Conservation (phyloP, 2,329 filamentous ascomycete species). For the Neonectria coccinea region DNA sequence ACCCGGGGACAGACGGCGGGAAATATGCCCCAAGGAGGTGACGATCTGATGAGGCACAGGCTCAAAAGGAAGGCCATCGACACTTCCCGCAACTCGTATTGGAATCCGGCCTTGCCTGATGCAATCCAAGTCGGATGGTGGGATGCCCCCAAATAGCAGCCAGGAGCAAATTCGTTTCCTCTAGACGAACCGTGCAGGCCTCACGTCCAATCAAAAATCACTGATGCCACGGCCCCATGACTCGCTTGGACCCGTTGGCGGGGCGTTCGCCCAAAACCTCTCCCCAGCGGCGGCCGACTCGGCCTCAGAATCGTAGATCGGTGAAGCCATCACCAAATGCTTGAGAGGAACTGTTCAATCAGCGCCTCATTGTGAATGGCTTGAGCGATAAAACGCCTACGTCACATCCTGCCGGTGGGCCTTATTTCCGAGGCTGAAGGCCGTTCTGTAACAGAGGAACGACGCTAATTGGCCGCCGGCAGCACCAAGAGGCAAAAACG, state of each 20-base stretch:
- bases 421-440: slow-evolving; percentile 30
- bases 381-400: slow-evolving; percentile 36
- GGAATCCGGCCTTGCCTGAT: slow-evolving; percentile 45
- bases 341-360: slow-evolving; percentile 33
- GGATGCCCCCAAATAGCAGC: slow-evolving; percentile 46
- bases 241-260: slow-evolving; percentile 44
- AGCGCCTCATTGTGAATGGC: slow-evolving; percentile 20
- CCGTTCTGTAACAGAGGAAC: slow-evolving; percentile 33
- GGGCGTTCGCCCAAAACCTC: slow-evolving; percentile 37
- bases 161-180: slow-evolving; percentile 46
- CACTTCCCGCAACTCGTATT: slow-evolving; percentile 43
- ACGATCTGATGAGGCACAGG: slow-evolving; percentile 37
- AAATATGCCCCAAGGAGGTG: slow-evolving; percentile 43
- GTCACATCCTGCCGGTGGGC: slow-evolving; percentile 36
- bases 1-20: slow-evolving; percentile 41
- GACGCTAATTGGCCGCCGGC: slow-evolving; percentile 23
- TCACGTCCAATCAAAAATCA: slow-evolving; percentile 40
- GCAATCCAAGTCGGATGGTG: slow-evolving; percentile 43
- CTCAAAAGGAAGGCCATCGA: slow-evolving; percentile 41
- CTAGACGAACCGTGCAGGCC: slow-evolving; percentile 44
- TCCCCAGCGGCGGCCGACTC: slow-evolving; percentile 20
- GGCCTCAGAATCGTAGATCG: slow-evolving; percentile 32
- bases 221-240: slow-evolving; percentile 42
- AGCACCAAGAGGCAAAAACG: slow-evolving; percentile 9
- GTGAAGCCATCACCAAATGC: slow-evolving; percentile 43